Conservation (phyloP, 306 rosid species). For the Alnus rubra region DNA sequence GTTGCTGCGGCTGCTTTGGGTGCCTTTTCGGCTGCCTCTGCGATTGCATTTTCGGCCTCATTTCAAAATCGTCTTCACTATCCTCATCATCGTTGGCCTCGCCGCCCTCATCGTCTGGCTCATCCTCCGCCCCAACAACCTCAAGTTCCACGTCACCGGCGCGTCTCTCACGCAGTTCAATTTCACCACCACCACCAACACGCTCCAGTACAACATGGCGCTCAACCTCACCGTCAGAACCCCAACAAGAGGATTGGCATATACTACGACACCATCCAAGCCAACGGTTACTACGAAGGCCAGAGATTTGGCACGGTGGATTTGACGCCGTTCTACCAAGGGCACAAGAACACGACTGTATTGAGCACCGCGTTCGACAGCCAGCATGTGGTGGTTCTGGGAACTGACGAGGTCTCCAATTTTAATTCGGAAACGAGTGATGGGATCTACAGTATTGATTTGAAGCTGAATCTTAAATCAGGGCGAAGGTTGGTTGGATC, state of each 20-base stretch:
- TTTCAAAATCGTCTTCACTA: constrained; percentile 33
- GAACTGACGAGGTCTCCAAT: not conserved
- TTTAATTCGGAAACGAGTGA: constrained; percentile 27
- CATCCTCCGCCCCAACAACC: constrained; percentile 50
- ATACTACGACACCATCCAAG: constrained; percentile 54
- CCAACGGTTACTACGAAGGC: constrained; percentile 44
- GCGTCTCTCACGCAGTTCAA: constrained; percentile 56
- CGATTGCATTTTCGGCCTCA: constrained; percentile 26
- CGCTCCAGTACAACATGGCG: constrained; percentile 44
- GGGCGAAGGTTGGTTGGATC: constrained; percentile 41
- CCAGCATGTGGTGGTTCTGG: constrained; percentile 9
- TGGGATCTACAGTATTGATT: constrained; percentile 39
- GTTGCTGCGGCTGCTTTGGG: constrained; percentile 8
- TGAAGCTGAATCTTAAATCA: constrained; percentile 37
- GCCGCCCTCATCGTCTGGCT: constrained; percentile 45
- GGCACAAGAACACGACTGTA: constrained; percentile 37
- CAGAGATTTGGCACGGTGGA: constrained; percentile 23
- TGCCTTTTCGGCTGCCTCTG: constrained; percentile 4
- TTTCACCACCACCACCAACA: constrained; percentile 25
- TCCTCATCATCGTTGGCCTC: constrained; percentile 32
- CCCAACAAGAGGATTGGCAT: constrained; percentile 50
- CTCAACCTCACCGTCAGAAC: constrained; percentile 58
- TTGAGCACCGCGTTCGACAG: constrained; percentile 31
- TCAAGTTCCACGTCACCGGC: constrained; percentile 46
- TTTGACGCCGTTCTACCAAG: constrained; percentile 41